Conservation (phyloP, 2,329 filamentous ascomycete genomes). For the Eurotiales sp. region DNA sequence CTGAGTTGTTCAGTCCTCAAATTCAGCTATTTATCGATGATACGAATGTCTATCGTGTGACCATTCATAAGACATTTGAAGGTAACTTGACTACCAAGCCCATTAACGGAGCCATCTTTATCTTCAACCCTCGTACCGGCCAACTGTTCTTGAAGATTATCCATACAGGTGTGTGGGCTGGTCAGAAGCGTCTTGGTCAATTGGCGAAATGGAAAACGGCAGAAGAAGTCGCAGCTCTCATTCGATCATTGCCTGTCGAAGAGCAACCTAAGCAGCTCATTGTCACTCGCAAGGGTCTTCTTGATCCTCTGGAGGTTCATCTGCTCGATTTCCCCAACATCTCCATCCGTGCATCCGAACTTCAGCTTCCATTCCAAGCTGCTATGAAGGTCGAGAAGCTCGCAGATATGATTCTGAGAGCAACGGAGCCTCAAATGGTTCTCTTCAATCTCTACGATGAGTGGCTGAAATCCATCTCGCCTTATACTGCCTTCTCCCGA, state of each 20-base stretch:
- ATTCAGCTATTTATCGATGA: conserved; percentile 99
- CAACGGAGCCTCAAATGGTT: conserved; percentile 99
- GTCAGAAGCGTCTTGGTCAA: conserved; percentile 97
- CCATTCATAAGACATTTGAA: conserved; percentile 99
- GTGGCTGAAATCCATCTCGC: conserved; percentile 97
- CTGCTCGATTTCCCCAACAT: conserved; percentile 98
- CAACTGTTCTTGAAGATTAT: conserved; percentile 99
- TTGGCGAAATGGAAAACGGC: conserved; percentile 99
- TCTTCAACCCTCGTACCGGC: conserved; percentile 98
- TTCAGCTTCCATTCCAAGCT: conserved; percentile 97
- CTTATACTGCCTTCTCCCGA: conserved; percentile 96
- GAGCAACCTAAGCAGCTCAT: conserved; percentile 99
- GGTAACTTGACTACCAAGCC: conserved; percentile 98
- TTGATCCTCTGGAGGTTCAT: conserved; percentile 96
- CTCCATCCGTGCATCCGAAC: conserved; percentile 92
- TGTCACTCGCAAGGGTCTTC: conserved; percentile 91
- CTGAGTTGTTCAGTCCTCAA: conserved; percentile 97
- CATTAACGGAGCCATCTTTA: conserved; percentile 99
- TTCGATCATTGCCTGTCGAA: conserved; percentile 90
- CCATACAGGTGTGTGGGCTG: conserved; percentile 98
- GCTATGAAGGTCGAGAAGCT: conserved; percentile 99
- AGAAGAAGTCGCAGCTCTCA: conserved; percentile 97
- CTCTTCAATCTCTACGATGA: conserved; percentile 98
- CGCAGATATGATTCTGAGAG: conserved; percentile 96
- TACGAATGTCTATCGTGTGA: conserved; percentile 98